phyloP scores from a whole-genome alignment of 2,329 filamentous ascomycete species.

The Curvularia spicifera region DNA sequence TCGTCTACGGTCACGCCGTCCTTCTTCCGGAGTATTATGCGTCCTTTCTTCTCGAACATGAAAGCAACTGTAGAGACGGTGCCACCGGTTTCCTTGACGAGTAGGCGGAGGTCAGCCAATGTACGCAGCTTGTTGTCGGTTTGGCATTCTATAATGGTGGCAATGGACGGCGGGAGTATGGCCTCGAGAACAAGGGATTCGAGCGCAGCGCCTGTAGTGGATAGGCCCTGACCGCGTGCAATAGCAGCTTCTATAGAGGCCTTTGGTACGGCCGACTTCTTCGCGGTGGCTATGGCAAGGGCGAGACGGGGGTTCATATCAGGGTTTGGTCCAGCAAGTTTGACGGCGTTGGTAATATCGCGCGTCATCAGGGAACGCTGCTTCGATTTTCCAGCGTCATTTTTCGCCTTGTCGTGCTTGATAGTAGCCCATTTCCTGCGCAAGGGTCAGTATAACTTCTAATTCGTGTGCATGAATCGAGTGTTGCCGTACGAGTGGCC shows the following conservation, averaged over 20 bases:
- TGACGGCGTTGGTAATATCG: conserved; percentile 76
- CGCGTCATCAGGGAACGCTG: conserved; percentile 72
- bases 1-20: conserved; percentile 68
- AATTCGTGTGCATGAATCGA: not conserved
- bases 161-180: conserved; percentile 75
- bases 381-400: conserved; percentile 78
- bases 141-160: conserved; percentile 82
- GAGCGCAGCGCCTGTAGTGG: conserved; percentile 74
- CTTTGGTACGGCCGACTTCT: conserved; percentile 87
- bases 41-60: conserved; percentile 82
- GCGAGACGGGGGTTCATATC: conserved; percentile 78
- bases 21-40: conserved; percentile 70
- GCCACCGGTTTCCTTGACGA: conserved; percentile 75
- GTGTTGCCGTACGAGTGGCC: conserved; percentile 42
- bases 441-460: not conserved
- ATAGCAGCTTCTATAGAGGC: conserved; percentile 83
- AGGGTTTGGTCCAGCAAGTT: conserved; percentile 76
- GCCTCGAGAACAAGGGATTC: conserved; percentile 80
- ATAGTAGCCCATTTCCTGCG: conserved; percentile 92
- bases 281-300: conserved; percentile 74
- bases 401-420: conserved; percentile 89
- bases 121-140: conserved; percentile 80
- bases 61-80: conserved; percentile 76
- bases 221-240: conserved; percentile 85
- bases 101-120: conserved; percentile 72